These are phyloP conservation scores for Trichoderma lentiforme DNA, from an alignment of 2,329 filamentous ascomycete genomes.

Conservation along the genomic window DNA sequence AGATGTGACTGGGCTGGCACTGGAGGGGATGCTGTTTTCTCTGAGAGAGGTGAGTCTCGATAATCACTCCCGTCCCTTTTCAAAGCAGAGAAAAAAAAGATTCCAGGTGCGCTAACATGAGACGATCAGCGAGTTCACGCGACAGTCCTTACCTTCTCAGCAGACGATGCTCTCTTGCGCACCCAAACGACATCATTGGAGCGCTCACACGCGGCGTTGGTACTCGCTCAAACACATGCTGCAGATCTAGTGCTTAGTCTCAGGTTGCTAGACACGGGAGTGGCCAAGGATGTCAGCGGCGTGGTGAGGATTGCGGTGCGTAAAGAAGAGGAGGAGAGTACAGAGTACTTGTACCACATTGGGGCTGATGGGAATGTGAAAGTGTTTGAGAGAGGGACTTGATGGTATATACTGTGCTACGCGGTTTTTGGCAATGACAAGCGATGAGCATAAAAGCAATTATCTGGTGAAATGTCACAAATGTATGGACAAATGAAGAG, in stretches of 20 bases:
- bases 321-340: slow-evolving; percentile 48
- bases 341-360: slow-evolving; percentile 79
- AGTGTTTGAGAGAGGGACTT: slow-evolving; percentile 75
- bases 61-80: too few species aligned
- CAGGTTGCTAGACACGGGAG: slow-evolving; percentile 77
- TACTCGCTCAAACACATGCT: slow-evolving; percentile 69
- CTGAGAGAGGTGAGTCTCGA: slow-evolving; percentile 57
- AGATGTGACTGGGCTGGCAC: slow-evolving; percentile 40
- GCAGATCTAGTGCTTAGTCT: slow-evolving; percentile 70
- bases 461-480: background rate
- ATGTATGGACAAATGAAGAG: background rate
- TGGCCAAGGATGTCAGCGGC: slow-evolving; percentile 87
- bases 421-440: background rate
- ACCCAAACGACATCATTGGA: slow-evolving; percentile 63
- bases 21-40: slow-evolving; percentile 56
- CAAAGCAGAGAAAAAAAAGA: background rate
- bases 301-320: slow-evolving; percentile 72
- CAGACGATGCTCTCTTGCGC: slow-evolving; percentile 68
- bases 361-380: slow-evolving; percentile 73
- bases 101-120: background rate
- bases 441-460: background rate
- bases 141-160: slow-evolving; percentile 64
- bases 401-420: background rate
- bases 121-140: slow-evolving; percentile 56
- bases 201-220: slow-evolving; percentile 65